These are phyloP conservation scores for Cryptosporidium parvum DNA, from an alignment of 169 alveolate genomes.

Conservation along the genomic window DNA sequence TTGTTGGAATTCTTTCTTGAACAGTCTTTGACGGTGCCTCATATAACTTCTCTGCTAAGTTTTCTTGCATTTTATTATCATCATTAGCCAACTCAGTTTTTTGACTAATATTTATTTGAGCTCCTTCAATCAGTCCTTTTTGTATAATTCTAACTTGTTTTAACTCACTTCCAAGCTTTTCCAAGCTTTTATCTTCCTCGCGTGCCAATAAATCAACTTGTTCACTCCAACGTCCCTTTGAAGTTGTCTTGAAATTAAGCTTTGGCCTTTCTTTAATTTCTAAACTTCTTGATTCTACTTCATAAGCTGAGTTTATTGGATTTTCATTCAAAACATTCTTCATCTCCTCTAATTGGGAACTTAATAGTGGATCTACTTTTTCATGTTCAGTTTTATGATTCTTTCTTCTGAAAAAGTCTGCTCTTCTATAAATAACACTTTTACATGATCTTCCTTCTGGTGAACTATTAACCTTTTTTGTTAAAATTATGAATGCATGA, in stretches of 20 bases:
- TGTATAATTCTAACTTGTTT: not conserved
- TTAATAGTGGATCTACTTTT: conserved; percentile 25
- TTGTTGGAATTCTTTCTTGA: conserved; percentile 11
- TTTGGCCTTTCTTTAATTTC: conserved; percentile 21
- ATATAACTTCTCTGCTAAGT: not conserved
- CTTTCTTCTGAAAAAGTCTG: conserved; percentile 39
- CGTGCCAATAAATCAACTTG: conserved; percentile 14
- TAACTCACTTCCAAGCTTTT: conserved; percentile 1
- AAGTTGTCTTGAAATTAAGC: not conserved
- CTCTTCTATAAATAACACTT: conserved; percentile 53
- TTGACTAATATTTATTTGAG: not conserved
- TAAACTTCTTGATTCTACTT: not conserved
- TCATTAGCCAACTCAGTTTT: not conserved
- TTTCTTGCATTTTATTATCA: not conserved
- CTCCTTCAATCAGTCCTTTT: not conserved
- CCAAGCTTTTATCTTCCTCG: conserved; percentile 6
- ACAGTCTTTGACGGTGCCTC: not conserved
- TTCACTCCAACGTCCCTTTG: conserved; percentile 53
- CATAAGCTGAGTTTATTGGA: conserved; percentile 10
- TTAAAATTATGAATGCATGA: conserved; percentile 53
- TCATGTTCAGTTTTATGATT: not conserved
- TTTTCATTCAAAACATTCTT: conserved; percentile 5
- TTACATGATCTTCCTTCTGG: conserved; percentile 70
- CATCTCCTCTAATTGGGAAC: conserved; percentile 50
- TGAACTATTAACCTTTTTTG: conserved; percentile 46